Evolutionary conservation across 1,139 yeast genomes (phyloP), one percentile per base, ranked within the genome.

Genomic region (Candida smagusa): DNA sequence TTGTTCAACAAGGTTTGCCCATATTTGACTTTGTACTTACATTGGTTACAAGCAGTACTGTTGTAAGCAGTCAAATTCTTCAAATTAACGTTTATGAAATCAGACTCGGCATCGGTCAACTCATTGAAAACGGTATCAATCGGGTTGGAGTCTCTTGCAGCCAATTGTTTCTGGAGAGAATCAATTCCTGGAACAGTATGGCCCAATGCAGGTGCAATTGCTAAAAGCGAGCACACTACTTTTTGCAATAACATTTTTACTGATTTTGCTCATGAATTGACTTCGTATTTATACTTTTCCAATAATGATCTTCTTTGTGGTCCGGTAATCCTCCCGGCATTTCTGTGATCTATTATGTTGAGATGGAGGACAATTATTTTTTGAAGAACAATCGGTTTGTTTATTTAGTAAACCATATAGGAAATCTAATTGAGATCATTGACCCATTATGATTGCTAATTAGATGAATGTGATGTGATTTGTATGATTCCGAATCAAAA

Each of bases 21-120:
- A 42, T 56, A 67, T 41, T 44, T 56, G 38, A 68, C 51, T 43
- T 59, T 63, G 48, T 63, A 46, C 47, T 68, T 68, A 48, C 74
- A 68, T 26, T 53, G 45, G 36, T 59, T 62, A 45, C 74, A 68
- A 29, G 52, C 49, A 12, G 68, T 48, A 9, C 67, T 67, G 40
- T 61, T 63, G 49, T 47, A 58, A 21, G 40, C 44, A 16, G 58
- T 53, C 45, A 63, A 58, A 30, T 51, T 43, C 22, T 43, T 46
- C 43, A 65, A 50, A 40, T 65, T 64, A 13, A 41, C 41, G 34
- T 51, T 52, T 38, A 68, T 58, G 40, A 56, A 68, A 40, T 67
- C 70, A n/a, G 43, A 45, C 25, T 66, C 69, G 3, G 48, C 34
- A 19, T 42, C 52, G 9, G 56, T 40, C 39, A 68, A 58, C 26